Percentiles rank a stretch among this genome's conserved stretches.
phyloP scores from a whole-genome alignment of 2,329 filamentous ascomycete genomes.

The Sphaerulina vaccinii region DNA sequence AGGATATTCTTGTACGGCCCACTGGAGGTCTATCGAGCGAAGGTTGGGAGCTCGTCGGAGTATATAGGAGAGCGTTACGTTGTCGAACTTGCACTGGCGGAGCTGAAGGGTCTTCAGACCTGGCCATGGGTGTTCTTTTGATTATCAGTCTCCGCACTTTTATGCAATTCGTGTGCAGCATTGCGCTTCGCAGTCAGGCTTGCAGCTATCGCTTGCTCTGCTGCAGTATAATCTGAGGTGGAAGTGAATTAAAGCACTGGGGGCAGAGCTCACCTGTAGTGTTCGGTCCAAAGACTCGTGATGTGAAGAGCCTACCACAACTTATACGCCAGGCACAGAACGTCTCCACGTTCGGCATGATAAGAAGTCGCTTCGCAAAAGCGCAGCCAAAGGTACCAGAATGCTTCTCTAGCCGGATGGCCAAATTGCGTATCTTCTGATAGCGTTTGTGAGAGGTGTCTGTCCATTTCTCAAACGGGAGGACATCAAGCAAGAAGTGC shows the following conservation, averaged over 20 bases:
- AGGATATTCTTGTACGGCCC: conserved; percentile 8
- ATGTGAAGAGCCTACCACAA: conserved; percentile 6
- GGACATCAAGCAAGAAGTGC: conserved; percentile 10
- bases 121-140: conserved; percentile 8
- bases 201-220: too few species aligned
- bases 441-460: conserved; percentile 9
- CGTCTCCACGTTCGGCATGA: conserved; percentile 3
- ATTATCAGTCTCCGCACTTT: background rate
- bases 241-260: too few species aligned
- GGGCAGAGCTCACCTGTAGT: conserved; percentile 2
- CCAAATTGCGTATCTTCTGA: conserved; percentile 3
- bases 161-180: too few species aligned
- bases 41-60: conserved; percentile 13
- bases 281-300: background rate
- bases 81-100: conserved; percentile 13
- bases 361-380: conserved; percentile 11
- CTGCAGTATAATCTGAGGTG: too few species aligned
- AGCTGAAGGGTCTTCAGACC: conserved; percentile 7
- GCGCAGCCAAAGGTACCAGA: conserved; percentile 9
- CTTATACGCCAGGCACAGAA: conserved; percentile 14
- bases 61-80: conserved; percentile 5
- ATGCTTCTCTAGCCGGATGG: conserved; percentile 14
- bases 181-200: too few species aligned
- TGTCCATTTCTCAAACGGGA: conserved; percentile 4
- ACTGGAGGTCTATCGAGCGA: conserved; percentile 7